Percentiles rank a stretch among this genome's conserved stretches.
These are phyloP conservation scores for Talinum fruticosum DNA, from an alignment of 148 eudicot genomes.

Conservation along the genomic window DNA sequence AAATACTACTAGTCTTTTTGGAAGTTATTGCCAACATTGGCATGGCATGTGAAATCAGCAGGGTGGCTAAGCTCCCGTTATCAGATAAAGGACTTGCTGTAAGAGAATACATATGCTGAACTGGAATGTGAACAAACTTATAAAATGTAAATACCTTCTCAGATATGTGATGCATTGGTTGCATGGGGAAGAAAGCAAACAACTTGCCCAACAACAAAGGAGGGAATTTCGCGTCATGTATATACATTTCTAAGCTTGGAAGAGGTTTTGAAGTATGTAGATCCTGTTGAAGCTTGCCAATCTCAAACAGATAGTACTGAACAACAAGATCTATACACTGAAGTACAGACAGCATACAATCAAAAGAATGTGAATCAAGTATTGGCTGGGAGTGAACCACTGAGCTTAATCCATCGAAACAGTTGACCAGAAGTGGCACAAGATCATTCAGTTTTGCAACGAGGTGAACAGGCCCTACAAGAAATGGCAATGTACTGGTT, in stretches of 20 bases:
- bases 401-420: conserved; percentile 62
- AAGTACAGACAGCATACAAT: conserved; percentile 73
- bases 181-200: conserved; percentile 72
- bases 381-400: conserved; percentile 38
- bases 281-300: conserved; percentile 30
- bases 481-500: too few relatives aligned
- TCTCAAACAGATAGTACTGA: conserved; percentile 47
- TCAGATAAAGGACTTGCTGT: not conserved
- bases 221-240: conserved; percentile 33
- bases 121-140: not conserved
- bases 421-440: conserved; percentile 60
- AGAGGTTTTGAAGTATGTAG: conserved; percentile 29
- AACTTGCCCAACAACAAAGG: conserved; percentile 52
- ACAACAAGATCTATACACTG: conserved; percentile 68
- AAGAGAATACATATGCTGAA: not conserved
- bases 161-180: conserved; percentile 43
- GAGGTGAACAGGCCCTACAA: conserved; percentile 47
- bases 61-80: not conserved
- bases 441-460: conserved; percentile 54
- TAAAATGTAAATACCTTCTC: conserved; percentile 53
- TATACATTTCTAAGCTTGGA: conserved; percentile 19
- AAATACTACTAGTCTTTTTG: not conserved
- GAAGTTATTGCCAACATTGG: not conserved
- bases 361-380: conserved; percentile 72
- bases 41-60: conserved; percentile 10